These are phyloP conservation scores for Pugionium dolabratum DNA, from an alignment of 345 rosid species.

Conservation along the genomic window DNA sequence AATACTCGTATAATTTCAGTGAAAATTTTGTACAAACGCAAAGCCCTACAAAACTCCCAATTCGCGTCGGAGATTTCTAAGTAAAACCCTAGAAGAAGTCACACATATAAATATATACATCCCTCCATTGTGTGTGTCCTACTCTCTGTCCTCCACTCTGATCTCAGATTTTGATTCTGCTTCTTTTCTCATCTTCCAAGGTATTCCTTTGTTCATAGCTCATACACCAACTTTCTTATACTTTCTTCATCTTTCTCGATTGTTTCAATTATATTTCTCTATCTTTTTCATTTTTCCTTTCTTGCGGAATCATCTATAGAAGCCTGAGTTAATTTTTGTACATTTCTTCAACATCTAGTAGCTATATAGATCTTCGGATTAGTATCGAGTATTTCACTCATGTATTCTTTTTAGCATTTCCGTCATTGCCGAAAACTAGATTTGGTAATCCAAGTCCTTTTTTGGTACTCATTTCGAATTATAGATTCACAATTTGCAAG, in stretches of 20 bases:
- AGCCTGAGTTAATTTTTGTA: neutral
- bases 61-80: constrained; percentile 38
- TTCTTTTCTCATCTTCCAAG: constrained; percentile 27
- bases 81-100: constrained; percentile 34
- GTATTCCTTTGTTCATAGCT: constrained; percentile 10
- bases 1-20: neutral
- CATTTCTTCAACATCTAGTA: neutral
- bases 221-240: neutral
- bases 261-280: neutral
- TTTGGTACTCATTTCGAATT: neutral
- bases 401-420: neutral
- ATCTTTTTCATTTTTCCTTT: neutral
- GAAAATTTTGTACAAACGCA: constrained; percentile 4
- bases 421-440: neutral
- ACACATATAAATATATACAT: neutral
- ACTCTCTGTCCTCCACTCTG: constrained; percentile 11
- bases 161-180: constrained; percentile 31
- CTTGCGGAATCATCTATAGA: neutral
- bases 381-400: neutral
- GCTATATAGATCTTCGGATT: constrained; percentile 23
- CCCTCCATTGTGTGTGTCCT: constrained; percentile 7
- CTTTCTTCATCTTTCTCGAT: neutral
- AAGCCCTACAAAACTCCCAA: constrained; percentile 19
- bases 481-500: neutral
- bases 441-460: neutral